Base-by-base conservation (phyloP, 2,329 filamentous ascomycete genomes). In the Sclerotinia nivalis region DNA sequence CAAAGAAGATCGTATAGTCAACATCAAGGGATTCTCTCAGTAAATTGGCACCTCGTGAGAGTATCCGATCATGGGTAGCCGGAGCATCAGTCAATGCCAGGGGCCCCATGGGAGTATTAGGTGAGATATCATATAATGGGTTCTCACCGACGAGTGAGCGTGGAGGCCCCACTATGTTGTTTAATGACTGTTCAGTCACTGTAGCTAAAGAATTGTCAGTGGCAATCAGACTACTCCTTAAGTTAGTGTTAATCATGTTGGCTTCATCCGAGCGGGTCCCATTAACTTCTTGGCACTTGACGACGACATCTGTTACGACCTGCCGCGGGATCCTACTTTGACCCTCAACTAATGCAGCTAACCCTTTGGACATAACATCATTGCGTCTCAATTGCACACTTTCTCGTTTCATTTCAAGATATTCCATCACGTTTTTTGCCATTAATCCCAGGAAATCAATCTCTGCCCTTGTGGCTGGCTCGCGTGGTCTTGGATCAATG, bases 351-450 rank as follows among this genome's bases (percentile, higher is more conserved):
- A 86, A 87, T 12, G 80, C 80, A 8, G 83, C 84, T 25, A 88
- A 76, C 0, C 85, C 84, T n/a, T 83, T 80, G 58, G 82, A 84
- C 78, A 84, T 88, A 72, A 81, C 83, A 69, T 81, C 85, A 54
- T 80, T 85, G 74, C 81, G 82, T 74, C 80, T 83, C 71, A 82
- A 84, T 73, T 83, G 85, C 69, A 82, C 85, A 67, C 77, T 82
- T 72, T 80, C 84, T 74, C 82, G 82, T 64, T 80, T 85, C 82
- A 82, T 85, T 78, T 88, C 87, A 22, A 91, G 76, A 69, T 89
- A 87, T 37, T 87, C 82, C 79, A 88, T 87, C 7, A 87, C 81
- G 5, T 86, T 83, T 37, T 80, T 80, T 1, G 84, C 80, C 77
- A 89, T 81, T 43, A 86, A 84, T 62, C 85, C 84, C 75, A 90